Conservation (phyloP, 805 yeast genomes). For the Zygoascus ofunaensis region DNA sequence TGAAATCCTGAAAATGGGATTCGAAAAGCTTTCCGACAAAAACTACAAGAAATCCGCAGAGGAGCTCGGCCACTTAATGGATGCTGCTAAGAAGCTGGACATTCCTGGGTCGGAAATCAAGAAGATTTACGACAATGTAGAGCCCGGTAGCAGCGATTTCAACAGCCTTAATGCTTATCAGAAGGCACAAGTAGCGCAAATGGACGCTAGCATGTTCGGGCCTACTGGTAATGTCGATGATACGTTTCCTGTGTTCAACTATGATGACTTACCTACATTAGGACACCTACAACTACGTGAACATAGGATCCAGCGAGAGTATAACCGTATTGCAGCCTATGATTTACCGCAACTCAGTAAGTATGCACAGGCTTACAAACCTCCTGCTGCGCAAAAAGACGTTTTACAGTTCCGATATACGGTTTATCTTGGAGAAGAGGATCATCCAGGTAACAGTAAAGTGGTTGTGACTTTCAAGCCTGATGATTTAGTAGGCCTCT, state of each 20-base stretch:
- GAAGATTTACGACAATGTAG: conserved; percentile 21
- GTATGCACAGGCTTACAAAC: conserved; percentile 38
- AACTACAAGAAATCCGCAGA: conserved; percentile 21
- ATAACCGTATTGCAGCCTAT: conserved; percentile 78
- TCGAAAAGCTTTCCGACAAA: conserved; percentile 24
- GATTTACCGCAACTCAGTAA: conserved; percentile 70
- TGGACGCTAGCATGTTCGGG: conserved; percentile 20
- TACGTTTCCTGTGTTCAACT: conserved; percentile 32
- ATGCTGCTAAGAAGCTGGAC: conserved; percentile 26
- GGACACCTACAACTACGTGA: conserved; percentile 67
- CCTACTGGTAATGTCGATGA: conserved; percentile 9
- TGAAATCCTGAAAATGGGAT: conserved; percentile 25
- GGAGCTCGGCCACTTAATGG: conserved; percentile 20
- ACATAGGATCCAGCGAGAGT: conserved; percentile 66
- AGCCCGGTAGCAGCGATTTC: conserved; percentile 17
- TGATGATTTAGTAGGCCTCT: conserved; percentile 33
- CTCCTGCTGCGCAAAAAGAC: conserved; percentile 27
- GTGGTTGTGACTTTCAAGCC: conserved; percentile 54
- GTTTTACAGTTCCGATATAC: conserved; percentile 57
- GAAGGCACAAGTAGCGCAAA: conserved; percentile 13
- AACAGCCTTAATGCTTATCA: conserved; percentile 12
- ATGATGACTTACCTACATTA: conserved; percentile 55
- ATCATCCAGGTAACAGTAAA: conserved; percentile 57
- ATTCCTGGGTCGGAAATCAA: conserved; percentile 19
- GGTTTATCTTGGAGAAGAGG: conserved; percentile 69